Evolutionary conservation across 257 asterid species (phyloP).

Genomic region (Orobanche coerulescens): DNA sequence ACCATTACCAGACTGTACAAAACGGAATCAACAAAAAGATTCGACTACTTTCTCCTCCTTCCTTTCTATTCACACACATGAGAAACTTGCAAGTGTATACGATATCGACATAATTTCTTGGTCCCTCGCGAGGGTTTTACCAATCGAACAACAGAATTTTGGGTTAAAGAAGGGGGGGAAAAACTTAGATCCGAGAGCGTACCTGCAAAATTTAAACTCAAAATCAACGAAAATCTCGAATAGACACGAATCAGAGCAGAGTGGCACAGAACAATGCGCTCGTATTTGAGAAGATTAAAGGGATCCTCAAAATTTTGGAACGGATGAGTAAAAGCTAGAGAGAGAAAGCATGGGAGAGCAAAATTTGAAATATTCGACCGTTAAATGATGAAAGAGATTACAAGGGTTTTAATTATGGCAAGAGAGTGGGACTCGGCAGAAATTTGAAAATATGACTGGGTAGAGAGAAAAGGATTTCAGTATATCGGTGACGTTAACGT

Average conservation of each 20-base stretch:
- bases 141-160: not conserved
- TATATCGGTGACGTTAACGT: too few species aligned
- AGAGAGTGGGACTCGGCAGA: too few species aligned
- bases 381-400: constrained; percentile 24
- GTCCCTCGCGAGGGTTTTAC: not conserved
- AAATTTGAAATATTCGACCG: constrained; percentile 34
- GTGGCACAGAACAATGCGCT: not conserved
- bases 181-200: constrained; percentile 19
- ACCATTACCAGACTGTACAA: not conserved
- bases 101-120: not conserved
- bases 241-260: constrained; percentile 13
- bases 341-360: constrained; percentile 18
- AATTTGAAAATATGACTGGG: too few species aligned
- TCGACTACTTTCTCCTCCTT: not conserved
- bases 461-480: too few species aligned
- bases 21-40: not conserved
- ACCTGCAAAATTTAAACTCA: constrained; percentile 25
- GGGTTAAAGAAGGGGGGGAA: not conserved
- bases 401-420: constrained; percentile 19
- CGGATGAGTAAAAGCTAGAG: constrained; percentile 18
- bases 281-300: constrained; percentile 3
- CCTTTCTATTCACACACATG: not conserved
- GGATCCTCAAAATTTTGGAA: not conserved
- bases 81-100: not conserved
- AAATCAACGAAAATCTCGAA: constrained; percentile 8